Evolutionary conservation across 805 yeast genomes (phyloP), one percentile per base, ranked within the genome.

Genomic region (Suhomyces pyralidae): DNA sequence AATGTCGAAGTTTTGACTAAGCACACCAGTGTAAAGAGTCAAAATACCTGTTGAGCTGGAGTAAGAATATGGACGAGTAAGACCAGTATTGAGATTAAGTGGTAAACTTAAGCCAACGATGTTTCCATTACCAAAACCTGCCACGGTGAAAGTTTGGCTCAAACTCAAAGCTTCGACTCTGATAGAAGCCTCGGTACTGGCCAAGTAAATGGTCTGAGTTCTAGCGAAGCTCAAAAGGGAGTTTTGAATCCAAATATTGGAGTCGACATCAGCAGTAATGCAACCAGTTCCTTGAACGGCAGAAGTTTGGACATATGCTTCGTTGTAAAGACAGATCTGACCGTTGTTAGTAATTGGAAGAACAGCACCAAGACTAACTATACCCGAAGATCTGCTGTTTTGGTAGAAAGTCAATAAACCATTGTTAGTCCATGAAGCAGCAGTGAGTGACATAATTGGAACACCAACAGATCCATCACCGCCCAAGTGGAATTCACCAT

Each of bases 81-180:
- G 15, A 6, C 30, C 30, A 10, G 30, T 14, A 28, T 10, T 10
- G 5, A 12, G 32, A 12, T 28, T n/a, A 28, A 28, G n/a, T n/a
- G 32, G 12, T 5, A 51, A 32, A 56, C 58, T 57, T 43, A 64
- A 50, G n/a, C 68, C 70, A 54, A 66, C 63, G n/a, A 55, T 49
- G 51, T 66, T 66, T 15, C 67, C 67, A 47, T 58, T 58, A 51
- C 71, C 71, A 54, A 58, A 67, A 17, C 69, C 69, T 25, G 61
- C 60, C 46, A 67, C 67, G 1, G 57, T 59, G 54, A 56, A 58
- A 28, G 62, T 56, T 51, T 61, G 64, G 5, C 53, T 28, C 17
- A 50, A 45, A 45, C 55, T 56, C 48, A 59, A 56, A 40, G 66
- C 62, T 34, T 59, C 55, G n/a, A 55, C 61, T 22, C 52, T 24